Conservation (phyloP, 768 basidiomycete genomes). For the Mycena galopus region DNA sequence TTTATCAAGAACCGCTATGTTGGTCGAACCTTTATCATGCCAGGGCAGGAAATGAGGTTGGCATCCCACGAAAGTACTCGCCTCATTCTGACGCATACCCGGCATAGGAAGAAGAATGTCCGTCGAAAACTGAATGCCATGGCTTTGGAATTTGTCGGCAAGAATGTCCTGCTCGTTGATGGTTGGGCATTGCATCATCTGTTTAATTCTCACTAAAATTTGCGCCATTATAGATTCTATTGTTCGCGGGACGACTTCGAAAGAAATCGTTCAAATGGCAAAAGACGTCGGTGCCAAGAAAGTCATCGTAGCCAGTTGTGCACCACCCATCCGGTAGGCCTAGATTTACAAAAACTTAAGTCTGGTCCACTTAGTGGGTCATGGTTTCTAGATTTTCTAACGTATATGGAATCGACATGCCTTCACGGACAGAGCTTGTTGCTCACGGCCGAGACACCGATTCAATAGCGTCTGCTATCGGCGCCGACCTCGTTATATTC, state of each 20-base stretch:
- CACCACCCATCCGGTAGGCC: constrained; percentile 90
- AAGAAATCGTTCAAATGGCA: constrained; percentile 99
- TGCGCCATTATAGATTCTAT: constrained; percentile 82
- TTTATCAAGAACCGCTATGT: constrained; percentile 99
- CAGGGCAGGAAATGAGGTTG: constrained; percentile 94
- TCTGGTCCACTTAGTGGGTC: not conserved
- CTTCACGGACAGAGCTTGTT: constrained; percentile 93
- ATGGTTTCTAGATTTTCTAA: constrained; percentile 76
- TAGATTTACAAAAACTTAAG: not conserved
- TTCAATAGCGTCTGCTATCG: constrained; percentile 84
- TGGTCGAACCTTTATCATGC: constrained; percentile 99
- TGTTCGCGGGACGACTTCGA: constrained; percentile 97
- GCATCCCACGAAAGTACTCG: constrained; percentile 6
- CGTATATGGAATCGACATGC: constrained; percentile 99
- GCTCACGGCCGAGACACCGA: constrained; percentile 81
- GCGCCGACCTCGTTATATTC: constrained; percentile 96
- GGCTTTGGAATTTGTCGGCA: constrained; percentile 94
- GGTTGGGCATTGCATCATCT: constrained; percentile 61
- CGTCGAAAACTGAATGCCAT: constrained; percentile 97
- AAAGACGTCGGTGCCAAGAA: constrained; percentile 98
- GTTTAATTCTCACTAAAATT: not conserved
- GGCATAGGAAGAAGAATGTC: constrained; percentile 88
- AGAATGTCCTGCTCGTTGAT: constrained; percentile 96
- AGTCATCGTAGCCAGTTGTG: constrained; percentile 96
- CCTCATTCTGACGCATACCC: constrained; percentile 1